Evolutionary conservation across 1,284 basidiomycete genomes (phyloP).

Genomic region (Tilletia caries): DNA sequence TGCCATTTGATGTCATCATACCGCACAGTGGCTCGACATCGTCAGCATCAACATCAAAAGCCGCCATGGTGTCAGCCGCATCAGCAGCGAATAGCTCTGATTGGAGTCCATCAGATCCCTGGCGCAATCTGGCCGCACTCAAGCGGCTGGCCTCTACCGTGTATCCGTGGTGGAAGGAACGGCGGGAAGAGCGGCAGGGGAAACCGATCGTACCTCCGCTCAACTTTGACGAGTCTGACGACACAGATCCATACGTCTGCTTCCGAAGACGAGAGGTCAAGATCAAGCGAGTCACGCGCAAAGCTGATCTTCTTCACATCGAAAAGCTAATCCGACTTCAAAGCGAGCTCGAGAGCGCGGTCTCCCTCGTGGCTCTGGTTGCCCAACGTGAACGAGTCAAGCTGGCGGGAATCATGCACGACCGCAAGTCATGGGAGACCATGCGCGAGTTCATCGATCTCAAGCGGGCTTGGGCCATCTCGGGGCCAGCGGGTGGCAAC

Average conservation of each 20-base stretch:
- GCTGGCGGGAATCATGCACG: slow-evolving; percentile 33
- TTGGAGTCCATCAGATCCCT: slow-evolving; percentile 48
- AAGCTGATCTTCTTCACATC: slow-evolving; percentile 50
- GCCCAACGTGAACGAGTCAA: slow-evolving; percentile 50
- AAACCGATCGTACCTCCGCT: slow-evolving; percentile 39
- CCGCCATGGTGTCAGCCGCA: slow-evolving; percentile 3
- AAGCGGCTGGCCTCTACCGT: slow-evolving; percentile 37
- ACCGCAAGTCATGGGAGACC: slow-evolving; percentile 40
- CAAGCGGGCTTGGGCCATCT: slow-evolving; percentile 46
- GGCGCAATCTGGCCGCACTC: slow-evolving; percentile 43
- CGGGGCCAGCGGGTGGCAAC: slow-evolving; percentile 34
- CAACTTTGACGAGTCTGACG: slow-evolving; percentile 78
- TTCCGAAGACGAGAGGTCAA: slow-evolving; percentile 95
- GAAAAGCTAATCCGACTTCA: slow-evolving; percentile 50
- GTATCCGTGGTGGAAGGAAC: slow-evolving; percentile 50
- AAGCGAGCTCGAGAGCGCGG: slow-evolving; percentile 45
- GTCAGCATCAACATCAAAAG: slow-evolving; percentile 2
- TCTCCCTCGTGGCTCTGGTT: slow-evolving; percentile 34
- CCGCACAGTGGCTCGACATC: slow-evolving; percentile 17
- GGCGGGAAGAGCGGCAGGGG: slow-evolving; percentile 46
- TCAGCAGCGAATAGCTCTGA: not conserved
- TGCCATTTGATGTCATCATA: slow-evolving; percentile 32
- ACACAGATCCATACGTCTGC: slow-evolving; percentile 94
- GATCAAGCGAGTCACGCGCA: slow-evolving; percentile 84
- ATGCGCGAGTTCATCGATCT: slow-evolving; percentile 41